phyloP scores from a whole-genome alignment of 2,329 filamentous ascomycete genomes.

The Metarhizium humberi region DNA sequence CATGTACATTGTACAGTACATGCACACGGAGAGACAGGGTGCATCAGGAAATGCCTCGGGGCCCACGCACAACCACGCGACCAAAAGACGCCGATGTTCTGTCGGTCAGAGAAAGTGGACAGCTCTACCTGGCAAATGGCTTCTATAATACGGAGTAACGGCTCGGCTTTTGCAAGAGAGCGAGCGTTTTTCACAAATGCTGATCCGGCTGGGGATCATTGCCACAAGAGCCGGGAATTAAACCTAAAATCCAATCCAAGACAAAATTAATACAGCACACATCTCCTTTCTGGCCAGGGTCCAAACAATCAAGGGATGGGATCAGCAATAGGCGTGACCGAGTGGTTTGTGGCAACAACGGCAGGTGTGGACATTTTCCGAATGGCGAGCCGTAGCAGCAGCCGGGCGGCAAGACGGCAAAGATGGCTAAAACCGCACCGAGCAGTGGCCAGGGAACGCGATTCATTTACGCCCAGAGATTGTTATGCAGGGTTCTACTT shows the following conservation, averaged over 20 bases:
- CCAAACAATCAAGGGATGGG: not conserved
- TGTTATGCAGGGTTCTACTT: constrained; percentile 4
- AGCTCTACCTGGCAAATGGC: not conserved
- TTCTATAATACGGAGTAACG: not conserved
- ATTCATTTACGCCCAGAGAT: constrained; percentile 1
- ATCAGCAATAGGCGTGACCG: not conserved
- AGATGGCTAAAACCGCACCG: not conserved
- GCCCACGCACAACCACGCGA: not conserved
- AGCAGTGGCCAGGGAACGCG: not conserved
- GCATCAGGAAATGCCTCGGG: not conserved
- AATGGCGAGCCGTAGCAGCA: not conserved
- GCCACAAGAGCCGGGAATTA: not conserved
- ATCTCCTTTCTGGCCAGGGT: no score
- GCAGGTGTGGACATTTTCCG: not conserved
- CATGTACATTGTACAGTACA: not conserved
- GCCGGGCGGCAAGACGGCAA: not conserved
- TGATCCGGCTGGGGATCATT: not conserved
- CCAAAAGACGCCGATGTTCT: not conserved
- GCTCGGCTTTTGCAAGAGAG: not conserved
- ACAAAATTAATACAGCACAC: not conserved
- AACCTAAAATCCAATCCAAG: not conserved
- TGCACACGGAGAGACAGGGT: not conserved
- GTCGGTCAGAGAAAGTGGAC: not conserved
- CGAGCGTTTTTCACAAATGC: not conserved
- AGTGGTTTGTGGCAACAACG: not conserved